Base-by-base conservation (phyloP, 164 flowering plant species). In the Aristolochia contorta region DNA sequence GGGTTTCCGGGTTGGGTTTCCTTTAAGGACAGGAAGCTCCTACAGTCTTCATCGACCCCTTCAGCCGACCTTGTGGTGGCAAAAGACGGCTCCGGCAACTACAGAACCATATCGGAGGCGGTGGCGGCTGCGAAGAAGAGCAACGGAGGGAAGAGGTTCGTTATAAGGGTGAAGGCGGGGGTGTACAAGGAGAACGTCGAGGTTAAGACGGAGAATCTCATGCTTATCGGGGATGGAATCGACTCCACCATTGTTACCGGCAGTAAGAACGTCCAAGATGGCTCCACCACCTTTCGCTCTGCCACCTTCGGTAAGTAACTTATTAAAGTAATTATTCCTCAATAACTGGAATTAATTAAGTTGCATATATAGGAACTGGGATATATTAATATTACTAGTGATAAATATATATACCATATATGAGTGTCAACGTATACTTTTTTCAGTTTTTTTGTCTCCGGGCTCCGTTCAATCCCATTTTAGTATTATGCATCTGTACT, bases 181-280 rank as follows among this genome's bases (percentile, higher is more conserved):
- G 70, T 77, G 48, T 86, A 86, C 50, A 72, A 60, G 1, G 94
- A 84, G 59, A 80, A 79, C 18, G 78, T 84, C 4, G 78, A 68
- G 61, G 67, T 84, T 14, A 67, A 66, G 57, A 79, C 74, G 76
- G 67, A 68, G 59, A 83, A 87, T 37, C 8, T 87, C 16, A 81
- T 87, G 86, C 25, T 87, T 0, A 48, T 82, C 13, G 94, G 94
- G 14, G 90, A 86, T 52, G 94, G 94, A 1, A 83, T 76, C 2
- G 88, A 66, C 43, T 66, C 72, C 12, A 84, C 94, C 0, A 32
- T 86, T 30, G 75, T 86, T 56, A 84, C 80, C 0, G 79, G 78
- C 41, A 70, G 56, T 54, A 78, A 60, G 32, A 86, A 65, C 62
- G 73, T 60, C 21, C 56, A 63, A 21, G 85, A 68, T 60, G 93